Evolutionary conservation across 352 stramenopile genomes (phyloP).

Genomic region (Globisporangium nagaii): DNA sequence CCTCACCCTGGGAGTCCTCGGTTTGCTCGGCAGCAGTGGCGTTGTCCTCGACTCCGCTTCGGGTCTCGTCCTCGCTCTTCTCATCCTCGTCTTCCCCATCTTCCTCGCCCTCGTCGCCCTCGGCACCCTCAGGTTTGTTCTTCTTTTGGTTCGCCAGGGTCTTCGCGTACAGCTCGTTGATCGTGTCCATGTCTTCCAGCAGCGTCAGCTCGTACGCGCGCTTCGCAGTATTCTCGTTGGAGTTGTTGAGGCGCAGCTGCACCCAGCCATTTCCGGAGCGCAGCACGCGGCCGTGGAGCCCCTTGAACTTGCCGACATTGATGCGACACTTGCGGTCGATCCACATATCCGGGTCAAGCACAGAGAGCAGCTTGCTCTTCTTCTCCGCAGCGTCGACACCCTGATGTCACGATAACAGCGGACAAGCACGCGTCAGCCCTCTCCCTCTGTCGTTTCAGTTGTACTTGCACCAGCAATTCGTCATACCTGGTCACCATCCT

Average conservation of each 20-base stretch:
- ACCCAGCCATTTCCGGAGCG: conserved; percentile 88
- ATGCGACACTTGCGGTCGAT: conserved; percentile 83
- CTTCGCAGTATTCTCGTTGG: conserved; percentile 83
- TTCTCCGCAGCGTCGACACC: conserved; percentile 19
- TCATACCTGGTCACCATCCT: conserved; percentile 19
- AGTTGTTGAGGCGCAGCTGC: conserved; percentile 76
- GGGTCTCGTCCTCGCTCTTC: conserved; percentile 47
- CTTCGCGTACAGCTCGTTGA: conserved; percentile 70
- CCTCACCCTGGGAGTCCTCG: conserved; percentile 78
- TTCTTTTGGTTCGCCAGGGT: conserved; percentile 58
- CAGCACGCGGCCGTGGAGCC: conserved; percentile 61
- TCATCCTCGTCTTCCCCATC: conserved; percentile 43
- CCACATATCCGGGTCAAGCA: conserved; percentile 85
- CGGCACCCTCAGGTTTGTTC: conserved; percentile 24
- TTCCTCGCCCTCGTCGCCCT: conserved; percentile 22
- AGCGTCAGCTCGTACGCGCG: conserved; percentile 84
- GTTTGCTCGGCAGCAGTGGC: conserved; percentile 42
- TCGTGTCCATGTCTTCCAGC: conserved; percentile 77
- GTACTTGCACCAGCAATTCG: too few relatives aligned
- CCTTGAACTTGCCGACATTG: conserved; percentile 87
- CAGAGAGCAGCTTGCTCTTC: conserved; percentile 66
- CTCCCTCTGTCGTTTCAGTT: too few relatives aligned
- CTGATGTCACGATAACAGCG: background rate
- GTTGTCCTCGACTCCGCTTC: conserved; percentile 50
- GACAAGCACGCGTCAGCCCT: too few relatives aligned